Evolutionary conservation across 2,329 filamentous ascomycete genomes (phyloP).

Genomic region (Nakataea oryzae): DNA sequence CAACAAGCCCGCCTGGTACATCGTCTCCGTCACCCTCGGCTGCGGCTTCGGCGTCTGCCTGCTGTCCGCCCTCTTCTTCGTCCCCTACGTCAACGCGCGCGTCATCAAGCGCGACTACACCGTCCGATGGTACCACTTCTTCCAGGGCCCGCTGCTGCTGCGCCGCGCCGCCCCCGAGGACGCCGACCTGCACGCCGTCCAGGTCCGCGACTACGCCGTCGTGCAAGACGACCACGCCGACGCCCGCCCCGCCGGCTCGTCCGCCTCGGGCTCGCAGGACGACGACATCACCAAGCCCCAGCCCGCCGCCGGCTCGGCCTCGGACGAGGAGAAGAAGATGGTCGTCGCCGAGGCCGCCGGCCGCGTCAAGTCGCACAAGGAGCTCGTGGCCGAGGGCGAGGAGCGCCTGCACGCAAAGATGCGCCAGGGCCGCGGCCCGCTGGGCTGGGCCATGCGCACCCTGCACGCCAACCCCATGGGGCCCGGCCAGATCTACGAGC

Average conservation of each 20-base stretch:
- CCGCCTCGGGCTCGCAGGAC: conserved; percentile 15
- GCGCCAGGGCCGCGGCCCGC: conserved; percentile 48
- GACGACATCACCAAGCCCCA: conserved; percentile 13
- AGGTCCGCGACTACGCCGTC: conserved; percentile 68
- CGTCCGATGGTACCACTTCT: conserved; percentile 52
- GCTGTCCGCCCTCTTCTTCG: conserved; percentile 59
- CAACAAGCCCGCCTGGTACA: conserved; percentile 58
- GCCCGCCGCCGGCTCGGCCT: conserved; percentile 3
- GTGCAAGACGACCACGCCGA: conserved; percentile 47
- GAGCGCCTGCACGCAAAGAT: conserved; percentile 53
- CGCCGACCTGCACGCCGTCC: conserved; percentile 37
- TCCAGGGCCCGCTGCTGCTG: conserved; percentile 55
- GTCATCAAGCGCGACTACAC: conserved; percentile 59
- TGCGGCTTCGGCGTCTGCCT: conserved; percentile 48
- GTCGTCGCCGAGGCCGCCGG: conserved; percentile 30
- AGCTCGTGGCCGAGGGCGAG: conserved; percentile 46
- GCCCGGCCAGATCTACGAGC: conserved; percentile 63
- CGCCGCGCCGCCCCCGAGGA: conserved; percentile 43
- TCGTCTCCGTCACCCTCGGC: conserved; percentile 56
- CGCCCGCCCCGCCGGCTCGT: conserved; percentile 26
- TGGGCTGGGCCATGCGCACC: conserved; percentile 77
- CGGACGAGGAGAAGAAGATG: conserved; percentile 31
- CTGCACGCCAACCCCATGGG: conserved; percentile 67
- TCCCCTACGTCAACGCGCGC: conserved; percentile 56
- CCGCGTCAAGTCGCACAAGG: conserved; percentile 42